Percentiles rank a stretch among this genome's conserved stretches.
Evolutionary conservation across 495 filamentous ascomycete species (phyloP).

Genomic region (Talaromyces thailandensis): DNA sequence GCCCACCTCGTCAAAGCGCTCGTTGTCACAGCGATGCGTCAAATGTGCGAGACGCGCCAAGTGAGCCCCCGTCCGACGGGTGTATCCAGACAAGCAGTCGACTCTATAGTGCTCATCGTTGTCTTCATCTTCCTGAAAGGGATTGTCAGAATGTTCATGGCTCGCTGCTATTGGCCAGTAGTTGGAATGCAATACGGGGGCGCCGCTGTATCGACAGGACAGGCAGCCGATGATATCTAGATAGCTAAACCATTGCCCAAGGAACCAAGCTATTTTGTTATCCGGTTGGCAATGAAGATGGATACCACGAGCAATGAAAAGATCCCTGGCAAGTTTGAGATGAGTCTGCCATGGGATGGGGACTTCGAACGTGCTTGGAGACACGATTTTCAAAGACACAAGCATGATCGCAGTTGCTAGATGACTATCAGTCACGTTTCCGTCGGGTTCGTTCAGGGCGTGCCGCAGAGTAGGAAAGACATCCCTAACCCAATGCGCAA

Average conservation of each 20-base stretch:
- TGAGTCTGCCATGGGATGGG: conserved; percentile 70
- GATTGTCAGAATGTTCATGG: conserved; percentile 11
- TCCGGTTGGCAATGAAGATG: conserved; percentile 40
- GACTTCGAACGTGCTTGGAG: conserved; percentile 69
- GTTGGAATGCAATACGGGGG: conserved; percentile 37
- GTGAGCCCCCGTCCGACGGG: conserved; percentile 57
- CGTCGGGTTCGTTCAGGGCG: conserved; percentile 46
- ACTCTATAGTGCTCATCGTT: conserved; percentile 55
- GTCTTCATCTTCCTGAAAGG: conserved; percentile 13
- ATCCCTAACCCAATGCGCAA: conserved; percentile 68
- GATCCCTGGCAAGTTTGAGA: conserved; percentile 63
- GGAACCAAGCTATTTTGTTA: conserved; percentile 67
- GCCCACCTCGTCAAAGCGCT: conserved; percentile 52
- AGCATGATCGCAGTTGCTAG: conserved; percentile 83
- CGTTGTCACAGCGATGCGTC: conserved; percentile 58
- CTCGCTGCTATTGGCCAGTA: conserved; percentile 47
- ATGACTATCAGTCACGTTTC: conserved; percentile 64
- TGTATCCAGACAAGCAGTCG: conserved; percentile 77
- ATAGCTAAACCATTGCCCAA: conserved; percentile 82
- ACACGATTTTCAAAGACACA: conserved; percentile 77
- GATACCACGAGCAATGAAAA: conserved; percentile 61
- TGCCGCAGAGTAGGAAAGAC: conserved; percentile 66
- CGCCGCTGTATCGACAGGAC: conserved; percentile 56
- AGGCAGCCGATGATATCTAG: conserved; percentile 73
- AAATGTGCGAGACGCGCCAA: conserved; percentile 68